Evolutionary conservation across 768 basidiomycete species (phyloP).

Genomic region (Sistotremastrum suecicum): DNA sequence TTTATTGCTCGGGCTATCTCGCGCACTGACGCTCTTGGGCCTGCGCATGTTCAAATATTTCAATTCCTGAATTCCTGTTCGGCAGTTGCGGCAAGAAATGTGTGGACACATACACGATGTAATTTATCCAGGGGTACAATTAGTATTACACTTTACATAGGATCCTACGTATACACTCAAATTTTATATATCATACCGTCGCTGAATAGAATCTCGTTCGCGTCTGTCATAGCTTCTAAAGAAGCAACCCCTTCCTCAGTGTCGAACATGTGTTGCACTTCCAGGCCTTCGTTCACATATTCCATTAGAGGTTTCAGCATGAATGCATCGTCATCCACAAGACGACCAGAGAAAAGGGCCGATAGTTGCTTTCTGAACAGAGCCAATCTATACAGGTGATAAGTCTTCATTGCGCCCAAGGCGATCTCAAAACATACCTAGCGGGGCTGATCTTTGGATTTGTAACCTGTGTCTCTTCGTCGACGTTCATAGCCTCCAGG

Average conservation of each 20-base stretch:
- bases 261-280: slow-evolving; percentile 58
- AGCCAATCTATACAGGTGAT: slow-evolving; percentile 35
- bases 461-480: slow-evolving; percentile 28
- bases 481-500: slow-evolving; percentile 20
- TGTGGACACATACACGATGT: too few relatives aligned
- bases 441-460: slow-evolving; percentile 42
- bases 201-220: slow-evolving; percentile 77
- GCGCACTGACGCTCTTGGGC: too few relatives aligned
- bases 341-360: slow-evolving; percentile 45
- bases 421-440: neutral
- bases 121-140: too few relatives aligned
- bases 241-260: slow-evolving; percentile 65
- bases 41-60: too few relatives aligned
- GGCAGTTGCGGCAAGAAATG: too few relatives aligned
- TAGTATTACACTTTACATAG: neutral
- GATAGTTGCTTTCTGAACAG: slow-evolving; percentile 75
- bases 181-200: slow-evolving; percentile 81
- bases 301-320: slow-evolving; percentile 57
- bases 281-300: slow-evolving; percentile 63
- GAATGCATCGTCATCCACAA: slow-evolving; percentile 68
- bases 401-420: neutral
- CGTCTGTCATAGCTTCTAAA: slow-evolving; percentile 61
- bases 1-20: too few relatives aligned
- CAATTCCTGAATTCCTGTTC: too few relatives aligned
- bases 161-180: slow-evolving; percentile 17